phyloP scores from a whole-genome alignment of 2,329 filamentous ascomycete genomes.

The Alternaria ethzedia region DNA sequence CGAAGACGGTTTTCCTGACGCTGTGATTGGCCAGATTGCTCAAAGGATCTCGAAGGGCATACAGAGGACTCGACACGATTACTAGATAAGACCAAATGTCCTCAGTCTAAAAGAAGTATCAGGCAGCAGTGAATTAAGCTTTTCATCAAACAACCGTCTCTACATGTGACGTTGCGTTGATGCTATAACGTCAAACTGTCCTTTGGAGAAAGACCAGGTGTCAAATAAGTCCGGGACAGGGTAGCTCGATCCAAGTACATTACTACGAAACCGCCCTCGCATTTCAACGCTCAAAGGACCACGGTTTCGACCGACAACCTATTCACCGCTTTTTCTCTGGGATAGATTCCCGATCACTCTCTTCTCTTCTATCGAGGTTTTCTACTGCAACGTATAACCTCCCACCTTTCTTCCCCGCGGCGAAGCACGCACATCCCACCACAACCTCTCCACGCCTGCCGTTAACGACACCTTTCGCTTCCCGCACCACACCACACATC shows the following conservation, averaged over 20 bases:
- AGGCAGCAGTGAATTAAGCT: constrained; percentile 22
- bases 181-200: constrained; percentile 38
- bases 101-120: not conserved
- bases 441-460: constrained; percentile 10
- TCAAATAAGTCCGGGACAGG: constrained; percentile 29
- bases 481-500: constrained; percentile 32
- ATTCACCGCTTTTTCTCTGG: constrained; percentile 18
- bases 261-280: constrained; percentile 23
- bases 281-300: constrained; percentile 24
- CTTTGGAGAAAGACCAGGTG: constrained; percentile 42
- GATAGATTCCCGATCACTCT: constrained; percentile 36
- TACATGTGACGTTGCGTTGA: constrained; percentile 20
- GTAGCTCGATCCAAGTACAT: constrained; percentile 27
- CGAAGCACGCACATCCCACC: constrained; percentile 31
- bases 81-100: constrained; percentile 8
- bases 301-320: constrained; percentile 17
- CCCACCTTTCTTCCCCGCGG: constrained; percentile 17
- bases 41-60: constrained; percentile 4
- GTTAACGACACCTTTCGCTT: constrained; percentile 9
- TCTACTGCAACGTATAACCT: constrained; percentile 11
- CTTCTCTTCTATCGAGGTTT: constrained; percentile 17
- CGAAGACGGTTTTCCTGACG: constrained; percentile 18
- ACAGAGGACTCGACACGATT: not conserved
- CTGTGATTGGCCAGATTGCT: constrained; percentile 14
- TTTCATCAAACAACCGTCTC: constrained; percentile 15